Percentiles rank a stretch among this genome's conserved stretches.
phyloP scores from a whole-genome alignment of 2,329 filamentous ascomycete genomes.

The Eutypa lata region DNA sequence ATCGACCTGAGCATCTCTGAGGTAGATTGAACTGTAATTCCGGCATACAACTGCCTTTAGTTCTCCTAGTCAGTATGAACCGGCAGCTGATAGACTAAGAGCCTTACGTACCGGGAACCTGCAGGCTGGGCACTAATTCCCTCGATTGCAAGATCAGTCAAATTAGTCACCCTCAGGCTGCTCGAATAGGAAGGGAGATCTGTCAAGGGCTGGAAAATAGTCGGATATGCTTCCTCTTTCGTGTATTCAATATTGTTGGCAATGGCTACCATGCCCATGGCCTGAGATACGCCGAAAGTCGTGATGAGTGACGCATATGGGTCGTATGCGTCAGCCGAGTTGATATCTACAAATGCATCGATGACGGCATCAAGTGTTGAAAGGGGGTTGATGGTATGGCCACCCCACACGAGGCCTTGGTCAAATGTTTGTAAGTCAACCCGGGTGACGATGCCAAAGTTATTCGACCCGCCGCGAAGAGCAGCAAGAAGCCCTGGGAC shows the following conservation, averaged over 20 bases:
- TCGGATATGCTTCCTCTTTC: too few relatives aligned
- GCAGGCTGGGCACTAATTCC: too few relatives aligned
- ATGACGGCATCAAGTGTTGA: neutral
- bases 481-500: neutral
- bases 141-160: too few relatives aligned
- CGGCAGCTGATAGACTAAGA: too few relatives aligned
- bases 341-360: neutral
- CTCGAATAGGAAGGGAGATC: too few relatives aligned
- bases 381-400: neutral
- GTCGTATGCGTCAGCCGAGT: neutral
- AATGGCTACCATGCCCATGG: neutral
- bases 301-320: conserved; percentile 5
- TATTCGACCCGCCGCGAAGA: neutral
- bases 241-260: conserved; percentile 5
- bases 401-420: neutral
- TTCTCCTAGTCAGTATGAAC: too few relatives aligned
- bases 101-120: too few relatives aligned
- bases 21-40: neutral
- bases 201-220: too few relatives aligned
- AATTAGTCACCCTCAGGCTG: too few relatives aligned
- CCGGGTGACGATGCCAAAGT: conserved; percentile 1
- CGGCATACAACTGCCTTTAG: neutral
- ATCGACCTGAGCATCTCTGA: conserved; percentile 1
- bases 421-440: conserved; percentile 2
- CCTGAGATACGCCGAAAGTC: neutral